Evolutionary conservation across 2,329 filamentous ascomycete species (phyloP), one percentile per base, ranked within the genome.

Genomic region (Aplosporella prunicola): DNA sequence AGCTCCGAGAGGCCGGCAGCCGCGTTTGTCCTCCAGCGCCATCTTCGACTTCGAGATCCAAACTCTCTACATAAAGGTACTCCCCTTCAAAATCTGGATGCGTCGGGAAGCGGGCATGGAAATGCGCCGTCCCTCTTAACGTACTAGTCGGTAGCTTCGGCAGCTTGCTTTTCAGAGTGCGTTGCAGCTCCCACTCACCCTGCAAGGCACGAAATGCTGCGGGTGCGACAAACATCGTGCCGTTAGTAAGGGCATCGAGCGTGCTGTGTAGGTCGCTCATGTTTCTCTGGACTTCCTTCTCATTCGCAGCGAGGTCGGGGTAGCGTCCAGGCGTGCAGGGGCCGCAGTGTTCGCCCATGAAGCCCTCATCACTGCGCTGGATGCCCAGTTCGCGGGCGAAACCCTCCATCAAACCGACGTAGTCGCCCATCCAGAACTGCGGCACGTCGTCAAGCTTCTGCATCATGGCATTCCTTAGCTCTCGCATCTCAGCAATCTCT

Each of bases 341-440:
- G 29, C 61, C 81, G 74, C 33, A 73, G 61, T 42, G 76, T 60
- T 52, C 47, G 1, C 50, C 49, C 7, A 14, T n/a, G 11, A 59
- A 55, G 0, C 58, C n/a, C 46, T 52, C 11, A 46, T 69, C 20
- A 51, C 55, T 50, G 3, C 68, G 61, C 10, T 46, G 23, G 7
- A 86, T 64, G 1, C 62, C 67, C 2, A 85, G 62, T 0, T 76
- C 71, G 2, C 67, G 55, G 9, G 77, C 67, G 41, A 88, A 76
- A 9, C 81, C 74, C 46, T 86, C 77, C 68, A 89, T 79, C 9
- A 89, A 60, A 43, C 78, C 88, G 6, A 76, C 59, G 54, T 88
- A 89, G 56, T 93, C 85, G 8, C 78, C 79, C 79, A 89, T 88
- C 24, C 83, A 85, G 47, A 87, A 91, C 48, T 91, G 85, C 2